Evolutionary conservation across 345 rosid species (phyloP).

Genomic region (Mallotus nudiflorus): DNA sequence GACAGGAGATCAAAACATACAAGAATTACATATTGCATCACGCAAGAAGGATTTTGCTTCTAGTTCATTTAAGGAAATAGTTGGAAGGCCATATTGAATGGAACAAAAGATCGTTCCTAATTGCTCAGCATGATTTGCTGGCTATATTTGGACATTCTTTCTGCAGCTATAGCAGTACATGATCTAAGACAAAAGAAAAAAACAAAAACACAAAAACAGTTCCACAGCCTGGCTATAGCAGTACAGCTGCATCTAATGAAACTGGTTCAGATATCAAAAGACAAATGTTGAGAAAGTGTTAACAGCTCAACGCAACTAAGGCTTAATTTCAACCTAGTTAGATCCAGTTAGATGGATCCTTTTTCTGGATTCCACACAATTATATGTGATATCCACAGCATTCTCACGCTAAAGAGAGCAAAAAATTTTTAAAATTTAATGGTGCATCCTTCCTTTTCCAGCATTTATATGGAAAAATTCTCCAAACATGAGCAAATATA

Average conservation of each 20-base stretch:
- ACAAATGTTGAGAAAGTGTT: neutral
- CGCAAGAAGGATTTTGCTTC: neutral
- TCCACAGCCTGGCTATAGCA: neutral
- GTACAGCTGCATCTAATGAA: conserved; percentile 2
- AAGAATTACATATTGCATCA: neutral
- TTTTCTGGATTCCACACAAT: neutral
- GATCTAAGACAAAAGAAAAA: neutral
- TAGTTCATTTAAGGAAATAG: neutral
- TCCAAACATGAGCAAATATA: neutral
- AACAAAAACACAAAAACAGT: neutral
- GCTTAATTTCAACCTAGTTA: neutral
- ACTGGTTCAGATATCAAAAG: neutral
- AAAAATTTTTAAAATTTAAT: no score
- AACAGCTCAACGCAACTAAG: neutral
- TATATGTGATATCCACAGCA: neutral
- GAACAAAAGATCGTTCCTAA: neutral
- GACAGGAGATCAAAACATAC: neutral
- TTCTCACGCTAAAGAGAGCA: neutral
- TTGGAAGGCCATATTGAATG: neutral
- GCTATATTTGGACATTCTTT: neutral
- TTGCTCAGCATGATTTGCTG: neutral
- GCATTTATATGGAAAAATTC: neutral
- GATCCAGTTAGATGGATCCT: neutral
- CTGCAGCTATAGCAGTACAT: neutral
- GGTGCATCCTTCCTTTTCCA: no score